A percentile compares a stretch with the other conserved stretches of the same genome.
phyloP scores from a whole-genome alignment of 805 yeast genomes.

The Kurtzmaniella cleridarum region DNA sequence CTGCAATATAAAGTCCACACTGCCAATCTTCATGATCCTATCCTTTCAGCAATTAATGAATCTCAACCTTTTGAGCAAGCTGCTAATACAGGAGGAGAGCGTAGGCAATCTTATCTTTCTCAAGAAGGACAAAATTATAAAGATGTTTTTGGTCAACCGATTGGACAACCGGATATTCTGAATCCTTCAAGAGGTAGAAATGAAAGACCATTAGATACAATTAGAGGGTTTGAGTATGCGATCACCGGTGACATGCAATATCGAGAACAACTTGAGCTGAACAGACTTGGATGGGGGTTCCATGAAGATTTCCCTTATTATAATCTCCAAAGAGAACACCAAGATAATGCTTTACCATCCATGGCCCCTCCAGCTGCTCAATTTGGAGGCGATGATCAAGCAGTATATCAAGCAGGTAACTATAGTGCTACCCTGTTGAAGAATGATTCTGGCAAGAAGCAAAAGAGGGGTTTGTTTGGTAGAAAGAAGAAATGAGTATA shows the following conservation, averaged over 20 bases:
- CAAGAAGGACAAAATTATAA: constrained; percentile 53
- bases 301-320: constrained; percentile 68
- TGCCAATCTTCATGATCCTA: constrained; percentile 80
- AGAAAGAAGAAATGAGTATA: constrained; percentile 34
- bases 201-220: constrained; percentile 96
- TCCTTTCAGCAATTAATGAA: constrained; percentile 87
- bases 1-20: constrained; percentile 57
- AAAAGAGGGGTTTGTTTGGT: constrained; percentile 80
- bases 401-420: constrained; percentile 50
- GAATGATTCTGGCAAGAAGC: constrained; percentile 34
- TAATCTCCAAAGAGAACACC: constrained; percentile 26
- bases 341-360: constrained; percentile 25
- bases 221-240: constrained; percentile 87
- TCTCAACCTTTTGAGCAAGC: constrained; percentile 88
- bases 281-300: constrained; percentile 80
- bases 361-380: constrained; percentile 22
- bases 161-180: constrained; percentile 74
- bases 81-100: constrained; percentile 21
- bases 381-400: constrained; percentile 35
- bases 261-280: constrained; percentile 77
- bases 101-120: constrained; percentile 37
- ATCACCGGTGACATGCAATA: constrained; percentile 83
- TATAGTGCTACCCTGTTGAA: constrained; percentile 47
- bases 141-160: constrained; percentile 85
- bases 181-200: constrained; percentile 92